A percentile compares a stretch with the other conserved stretches of the same genome.
Conservation (phyloP, 2,329 filamentous ascomycete genomes). For the Rugonectria rugulosa region DNA sequence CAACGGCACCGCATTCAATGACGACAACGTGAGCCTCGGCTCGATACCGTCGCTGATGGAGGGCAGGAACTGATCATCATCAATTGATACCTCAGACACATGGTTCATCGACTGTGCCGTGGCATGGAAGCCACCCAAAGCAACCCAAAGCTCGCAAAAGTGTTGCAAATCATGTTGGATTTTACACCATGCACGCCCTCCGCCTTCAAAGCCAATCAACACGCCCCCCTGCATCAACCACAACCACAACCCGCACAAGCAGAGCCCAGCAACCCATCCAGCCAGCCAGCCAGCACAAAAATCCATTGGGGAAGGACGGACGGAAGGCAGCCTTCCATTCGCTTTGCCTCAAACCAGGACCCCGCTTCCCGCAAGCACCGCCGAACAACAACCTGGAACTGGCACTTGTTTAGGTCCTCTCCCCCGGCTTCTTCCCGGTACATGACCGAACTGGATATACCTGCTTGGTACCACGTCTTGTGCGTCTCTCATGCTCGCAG, state of each 20-base stretch:
- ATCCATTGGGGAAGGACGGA: slow-evolving; percentile 39
- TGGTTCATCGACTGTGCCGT: too few species aligned
- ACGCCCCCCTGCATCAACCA: slow-evolving; percentile 15
- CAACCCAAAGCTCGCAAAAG: neutral
- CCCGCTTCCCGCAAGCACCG: neutral
- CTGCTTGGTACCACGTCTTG: too few species aligned
- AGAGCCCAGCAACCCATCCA: slow-evolving; percentile 28
- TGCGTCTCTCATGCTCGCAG: too few species aligned
- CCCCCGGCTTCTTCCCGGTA: slow-evolving; percentile 29
- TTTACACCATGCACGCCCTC: slow-evolving; percentile 25
- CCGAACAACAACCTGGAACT: slow-evolving; percentile 13
- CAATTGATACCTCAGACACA: neutral
- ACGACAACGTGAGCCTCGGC: neutral
- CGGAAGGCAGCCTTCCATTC: slow-evolving; percentile 19
- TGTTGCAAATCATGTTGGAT: slow-evolving; percentile 24
- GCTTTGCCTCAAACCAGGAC: neutral
- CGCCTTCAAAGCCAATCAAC: neutral
- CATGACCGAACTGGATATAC: slow-evolving; percentile 24
- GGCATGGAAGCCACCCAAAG: neutral
- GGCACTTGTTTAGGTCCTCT: too few species aligned
- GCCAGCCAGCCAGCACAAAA: too few species aligned
- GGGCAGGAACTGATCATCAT: neutral
- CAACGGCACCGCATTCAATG: neutral
- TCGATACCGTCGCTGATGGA: neutral
- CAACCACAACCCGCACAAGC: slow-evolving; percentile 19